A percentile compares a stretch with the other conserved stretches of the same genome.
Evolutionary conservation across 2,329 filamentous ascomycete species (phyloP).

Genomic region (Claviceps sp.): DNA sequence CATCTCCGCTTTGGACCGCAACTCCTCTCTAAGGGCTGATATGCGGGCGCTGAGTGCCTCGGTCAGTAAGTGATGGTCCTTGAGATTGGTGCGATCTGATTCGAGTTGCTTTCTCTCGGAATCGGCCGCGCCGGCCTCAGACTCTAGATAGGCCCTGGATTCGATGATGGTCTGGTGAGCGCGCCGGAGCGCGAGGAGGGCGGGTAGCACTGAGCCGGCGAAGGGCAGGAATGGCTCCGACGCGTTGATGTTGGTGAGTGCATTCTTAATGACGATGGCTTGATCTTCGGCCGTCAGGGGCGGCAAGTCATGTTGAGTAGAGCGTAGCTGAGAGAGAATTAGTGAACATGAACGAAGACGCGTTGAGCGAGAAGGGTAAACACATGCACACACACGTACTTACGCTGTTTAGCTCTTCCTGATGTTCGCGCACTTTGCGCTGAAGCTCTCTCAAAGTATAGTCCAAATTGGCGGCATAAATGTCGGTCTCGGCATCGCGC

Average conservation of each 20-base stretch:
- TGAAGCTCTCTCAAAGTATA: slow-evolving; percentile 56
- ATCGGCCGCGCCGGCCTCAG: slow-evolving; percentile 29
- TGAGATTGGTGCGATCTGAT: slow-evolving; percentile 33
- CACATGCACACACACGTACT: background rate
- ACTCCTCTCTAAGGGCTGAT: slow-evolving; percentile 40
- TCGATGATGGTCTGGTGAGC: slow-evolving; percentile 52
- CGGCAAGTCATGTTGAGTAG: slow-evolving; percentile 9
- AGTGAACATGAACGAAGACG: background rate
- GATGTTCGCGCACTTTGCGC: slow-evolving; percentile 39
- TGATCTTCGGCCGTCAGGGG: slow-evolving; percentile 18
- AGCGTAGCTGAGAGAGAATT: slow-evolving; percentile 14
- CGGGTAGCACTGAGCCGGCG: slow-evolving; percentile 54
- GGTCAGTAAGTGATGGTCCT: slow-evolving; percentile 43
- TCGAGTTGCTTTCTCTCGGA: slow-evolving; percentile 34
- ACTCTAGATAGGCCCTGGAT: slow-evolving; percentile 44
- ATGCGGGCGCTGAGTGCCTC: slow-evolving; percentile 44
- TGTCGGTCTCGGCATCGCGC: slow-evolving; percentile 14
- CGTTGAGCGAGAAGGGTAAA: background rate
- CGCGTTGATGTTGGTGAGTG: slow-evolving; percentile 50
- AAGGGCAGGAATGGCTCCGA: slow-evolving; percentile 53
- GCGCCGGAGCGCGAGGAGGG: slow-evolving; percentile 56
- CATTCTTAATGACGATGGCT: slow-evolving; percentile 40
- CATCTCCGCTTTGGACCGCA: slow-evolving; percentile 43
- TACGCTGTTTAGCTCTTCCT: slow-evolving; percentile 35
- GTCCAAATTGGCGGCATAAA: slow-evolving; percentile 40